Conservation (phyloP, 805 yeast genomes). For the Candida ulmi region DNA sequence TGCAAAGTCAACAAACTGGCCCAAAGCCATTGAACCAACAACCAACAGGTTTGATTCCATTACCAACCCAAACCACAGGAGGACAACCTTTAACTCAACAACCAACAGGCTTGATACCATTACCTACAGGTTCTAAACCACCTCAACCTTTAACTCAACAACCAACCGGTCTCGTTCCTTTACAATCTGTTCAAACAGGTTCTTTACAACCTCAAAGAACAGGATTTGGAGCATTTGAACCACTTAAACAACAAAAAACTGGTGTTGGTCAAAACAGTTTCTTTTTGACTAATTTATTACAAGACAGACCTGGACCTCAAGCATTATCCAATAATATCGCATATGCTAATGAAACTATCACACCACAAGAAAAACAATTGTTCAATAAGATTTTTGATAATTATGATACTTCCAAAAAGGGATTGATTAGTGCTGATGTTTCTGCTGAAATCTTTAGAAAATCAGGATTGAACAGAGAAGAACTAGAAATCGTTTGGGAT, state of each 20-base stretch:
- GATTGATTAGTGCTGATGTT: constrained; percentile 73
- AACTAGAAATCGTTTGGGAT: constrained; percentile 88
- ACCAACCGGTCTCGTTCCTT: constrained; percentile 28
- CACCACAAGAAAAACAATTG: constrained; percentile 76
- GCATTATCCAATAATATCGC: constrained; percentile 24
- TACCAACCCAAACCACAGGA: constrained; percentile 22
- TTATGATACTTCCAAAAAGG: constrained; percentile 72
- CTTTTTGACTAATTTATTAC: constrained; percentile 47
- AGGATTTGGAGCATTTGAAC: constrained; percentile 32
- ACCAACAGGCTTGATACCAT: constrained; percentile 56
- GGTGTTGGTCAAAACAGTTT: constrained; percentile 39
- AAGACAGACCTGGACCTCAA: constrained; percentile 37
- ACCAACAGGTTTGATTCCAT: constrained; percentile 38
- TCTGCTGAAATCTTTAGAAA: constrained; percentile 87
- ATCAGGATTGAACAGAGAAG: constrained; percentile 84
- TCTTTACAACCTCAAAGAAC: constrained; percentile 57
- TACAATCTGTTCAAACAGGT: constrained; percentile 15
- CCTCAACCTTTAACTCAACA: constrained; percentile 25
- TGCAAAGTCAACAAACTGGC: constrained; percentile 10
- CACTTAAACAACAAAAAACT: constrained; percentile 37
- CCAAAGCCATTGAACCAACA: constrained; percentile 42
- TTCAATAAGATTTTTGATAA: constrained; percentile 87
- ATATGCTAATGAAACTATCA: constrained; percentile 44
- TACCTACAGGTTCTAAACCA: constrained; percentile 11
- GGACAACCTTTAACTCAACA: constrained; percentile 26